These are phyloP conservation scores for Golubevia pallescens DNA, from an alignment of 1,284 basidiomycete genomes.

Conservation along the genomic window DNA sequence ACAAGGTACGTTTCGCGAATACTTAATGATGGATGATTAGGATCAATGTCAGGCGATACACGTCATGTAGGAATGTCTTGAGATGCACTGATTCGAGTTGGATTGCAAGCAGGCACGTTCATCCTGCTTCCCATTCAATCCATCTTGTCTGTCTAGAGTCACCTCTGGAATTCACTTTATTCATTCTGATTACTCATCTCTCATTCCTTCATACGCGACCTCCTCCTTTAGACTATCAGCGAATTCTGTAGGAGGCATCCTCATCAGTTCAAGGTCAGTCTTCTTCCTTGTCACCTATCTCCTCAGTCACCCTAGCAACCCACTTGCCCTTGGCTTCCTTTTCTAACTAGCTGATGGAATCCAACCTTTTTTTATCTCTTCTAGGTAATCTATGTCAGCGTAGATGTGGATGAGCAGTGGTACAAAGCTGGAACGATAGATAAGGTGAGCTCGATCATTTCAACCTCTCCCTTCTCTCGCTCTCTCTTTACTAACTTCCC, in stretches of 20 bases:
- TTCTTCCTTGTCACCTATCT: too few relatives aligned
- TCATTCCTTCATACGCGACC: too few relatives aligned
- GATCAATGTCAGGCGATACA: not conserved
- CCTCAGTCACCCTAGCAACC: not conserved
- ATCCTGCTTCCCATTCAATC: too few relatives aligned
- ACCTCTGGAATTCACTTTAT: too few relatives aligned
- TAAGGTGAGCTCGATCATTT: conserved; percentile 17
- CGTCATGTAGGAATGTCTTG: not conserved
- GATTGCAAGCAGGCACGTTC: too few relatives aligned
- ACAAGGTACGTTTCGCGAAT: conserved; percentile 16
- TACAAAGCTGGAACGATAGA: conserved; percentile 55
- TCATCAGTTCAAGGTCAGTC: conserved; percentile 43
- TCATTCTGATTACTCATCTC: too few relatives aligned
- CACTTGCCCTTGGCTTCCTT: too few relatives aligned
- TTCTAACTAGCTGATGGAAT: too few relatives aligned
- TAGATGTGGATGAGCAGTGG: conserved; percentile 57
- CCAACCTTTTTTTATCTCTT: not conserved
- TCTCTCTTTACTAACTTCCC: not conserved
- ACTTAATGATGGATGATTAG: not conserved
- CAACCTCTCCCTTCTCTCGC: not conserved
- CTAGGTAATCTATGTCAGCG: conserved; percentile 52
- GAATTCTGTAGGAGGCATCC: conserved; percentile 46
- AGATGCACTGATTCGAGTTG: too few relatives aligned
- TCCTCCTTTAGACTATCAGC: conserved; percentile 24
- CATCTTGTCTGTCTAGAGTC: too few relatives aligned